These are phyloP conservation scores for Glebionis coronaria DNA, from an alignment of 129 eudicot genomes.

Conservation along the genomic window DNA sequence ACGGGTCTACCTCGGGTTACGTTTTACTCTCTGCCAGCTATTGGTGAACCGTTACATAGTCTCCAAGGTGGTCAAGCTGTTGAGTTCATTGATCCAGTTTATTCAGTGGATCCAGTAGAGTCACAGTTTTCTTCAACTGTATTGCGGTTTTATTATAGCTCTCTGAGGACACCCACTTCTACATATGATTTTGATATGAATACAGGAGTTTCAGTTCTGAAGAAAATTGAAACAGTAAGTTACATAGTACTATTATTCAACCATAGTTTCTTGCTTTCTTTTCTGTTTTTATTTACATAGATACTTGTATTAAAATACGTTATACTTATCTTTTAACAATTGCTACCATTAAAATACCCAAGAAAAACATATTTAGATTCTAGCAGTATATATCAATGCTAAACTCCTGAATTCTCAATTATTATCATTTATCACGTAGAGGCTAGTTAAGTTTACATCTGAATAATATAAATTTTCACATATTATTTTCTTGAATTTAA, in stretches of 20 bases:
- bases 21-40: conserved; percentile 63
- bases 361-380: background rate
- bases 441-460: background rate
- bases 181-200: conserved; percentile 92
- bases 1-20: conserved; percentile 67
- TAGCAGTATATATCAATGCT: background rate
- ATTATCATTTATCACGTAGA: background rate
- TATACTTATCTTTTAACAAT: background rate
- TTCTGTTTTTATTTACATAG: background rate
- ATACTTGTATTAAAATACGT: background rate
- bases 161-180: conserved; percentile 83
- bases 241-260: conserved; percentile 17
- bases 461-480: background rate
- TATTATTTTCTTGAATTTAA: background rate
- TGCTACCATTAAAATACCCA: background rate
- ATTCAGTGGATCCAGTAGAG: conserved; percentile 61
- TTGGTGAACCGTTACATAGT: conserved; percentile 61
- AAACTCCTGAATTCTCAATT: background rate
- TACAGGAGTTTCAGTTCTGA: conserved; percentile 74
- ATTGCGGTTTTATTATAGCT: conserved; percentile 71
- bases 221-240: conserved; percentile 83
- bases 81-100: conserved; percentile 80
- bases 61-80: conserved; percentile 73
- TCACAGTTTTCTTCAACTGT: conserved; percentile 71
- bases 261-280: background rate